Evolutionary conservation across 192 early-diverging fungal species (phyloP).

Genomic region (Entomortierella lignicola): DNA sequence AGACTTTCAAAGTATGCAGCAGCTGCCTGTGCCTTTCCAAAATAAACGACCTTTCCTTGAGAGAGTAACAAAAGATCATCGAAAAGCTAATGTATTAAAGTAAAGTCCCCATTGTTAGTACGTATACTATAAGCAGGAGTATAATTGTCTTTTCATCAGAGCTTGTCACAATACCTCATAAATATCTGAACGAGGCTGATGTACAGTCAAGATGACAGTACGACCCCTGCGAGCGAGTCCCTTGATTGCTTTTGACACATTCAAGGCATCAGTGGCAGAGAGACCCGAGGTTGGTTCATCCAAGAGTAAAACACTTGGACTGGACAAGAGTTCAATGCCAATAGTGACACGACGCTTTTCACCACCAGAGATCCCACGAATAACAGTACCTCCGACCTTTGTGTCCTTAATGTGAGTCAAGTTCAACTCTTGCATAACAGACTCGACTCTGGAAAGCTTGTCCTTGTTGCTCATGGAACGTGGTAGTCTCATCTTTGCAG

Average conservation of each 20-base stretch:
- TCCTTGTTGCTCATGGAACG: slow-evolving; percentile 52
- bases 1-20: slow-evolving; percentile 83
- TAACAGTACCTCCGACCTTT: slow-evolving; percentile 68
- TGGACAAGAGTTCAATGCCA: slow-evolving; percentile 77
- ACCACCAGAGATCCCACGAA: slow-evolving; percentile 80
- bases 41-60: slow-evolving; percentile 77
- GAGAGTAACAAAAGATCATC: slow-evolving; percentile 76
- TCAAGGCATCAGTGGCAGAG: slow-evolving; percentile 77
- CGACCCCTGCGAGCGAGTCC: slow-evolving; percentile 83
- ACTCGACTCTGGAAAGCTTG: slow-evolving; percentile 60
- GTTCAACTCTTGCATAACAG: slow-evolving; percentile 69
- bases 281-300: slow-evolving; percentile 83
- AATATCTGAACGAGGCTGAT: slow-evolving; percentile 95
- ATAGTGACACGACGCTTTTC: slow-evolving; percentile 81
- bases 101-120: not conserved
- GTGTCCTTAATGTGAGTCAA: slow-evolving; percentile 77
- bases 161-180: slow-evolving; percentile 23
- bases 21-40: slow-evolving; percentile 69
- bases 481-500: slow-evolving; percentile 61
- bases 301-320: slow-evolving; percentile 73
- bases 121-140: not conserved
- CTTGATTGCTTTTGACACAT: slow-evolving; percentile 94
- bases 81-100: slow-evolving; percentile 54
- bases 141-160: not conserved
- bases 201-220: slow-evolving; percentile 92